Conservation (phyloP, 257 asterid genomes). For the Anisodus acutangulus region DNA sequence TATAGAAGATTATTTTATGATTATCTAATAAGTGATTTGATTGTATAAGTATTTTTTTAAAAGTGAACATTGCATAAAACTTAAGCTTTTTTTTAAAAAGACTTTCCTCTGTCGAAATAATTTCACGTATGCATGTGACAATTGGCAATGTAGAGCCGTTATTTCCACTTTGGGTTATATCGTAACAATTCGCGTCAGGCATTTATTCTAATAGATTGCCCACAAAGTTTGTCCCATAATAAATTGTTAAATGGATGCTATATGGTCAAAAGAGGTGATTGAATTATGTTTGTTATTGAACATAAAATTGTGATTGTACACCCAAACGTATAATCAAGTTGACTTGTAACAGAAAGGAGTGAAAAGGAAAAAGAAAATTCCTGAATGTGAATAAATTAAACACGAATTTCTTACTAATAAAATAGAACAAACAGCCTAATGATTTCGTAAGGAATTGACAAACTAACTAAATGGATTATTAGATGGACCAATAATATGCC, state of each 20-base stretch:
- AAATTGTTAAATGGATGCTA: background rate
- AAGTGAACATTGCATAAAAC: no score
- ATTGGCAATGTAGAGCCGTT: background rate
- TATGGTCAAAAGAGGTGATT: slow-evolving; percentile 15
- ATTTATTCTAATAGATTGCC: background rate
- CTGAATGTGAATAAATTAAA: background rate
- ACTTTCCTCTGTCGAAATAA: no score
- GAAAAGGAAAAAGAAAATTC: background rate
- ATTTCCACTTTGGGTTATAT: background rate
- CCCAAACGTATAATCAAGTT: background rate
- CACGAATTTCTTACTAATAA: background rate
- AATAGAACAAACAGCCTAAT: background rate
- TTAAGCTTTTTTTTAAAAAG: no score
- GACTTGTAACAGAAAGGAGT: slow-evolving; percentile 24
- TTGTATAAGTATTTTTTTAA: no score
- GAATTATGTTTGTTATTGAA: background rate
- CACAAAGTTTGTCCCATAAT: background rate
- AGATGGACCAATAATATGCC: slow-evolving; percentile 12
- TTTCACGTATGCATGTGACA: background rate
- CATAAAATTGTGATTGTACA: background rate
- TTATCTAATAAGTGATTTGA: no score
- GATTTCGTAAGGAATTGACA: background rate
- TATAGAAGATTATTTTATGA: no score
- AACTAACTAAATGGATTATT: background rate
- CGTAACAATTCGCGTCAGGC: background rate